A percentile compares a stretch with the other conserved stretches of the same genome.
These are phyloP conservation scores for Annulohypoxylon nitens DNA, from an alignment of 495 filamentous ascomycete species.

Conservation along the genomic window DNA sequence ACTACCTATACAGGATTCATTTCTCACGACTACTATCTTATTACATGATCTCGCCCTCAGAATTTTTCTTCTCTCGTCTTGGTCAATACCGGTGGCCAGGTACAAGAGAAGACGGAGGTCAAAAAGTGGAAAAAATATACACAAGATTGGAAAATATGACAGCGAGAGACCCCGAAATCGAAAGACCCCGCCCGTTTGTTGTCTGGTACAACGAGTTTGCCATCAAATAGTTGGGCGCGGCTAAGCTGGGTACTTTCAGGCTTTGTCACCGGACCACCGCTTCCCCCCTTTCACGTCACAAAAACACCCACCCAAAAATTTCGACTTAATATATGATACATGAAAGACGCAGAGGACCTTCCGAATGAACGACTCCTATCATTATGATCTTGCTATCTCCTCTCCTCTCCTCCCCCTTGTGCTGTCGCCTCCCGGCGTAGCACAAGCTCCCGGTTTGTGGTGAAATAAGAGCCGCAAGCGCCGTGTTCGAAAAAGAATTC, in stretches of 20 bases:
- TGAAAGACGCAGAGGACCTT: slow-evolving; percentile 41
- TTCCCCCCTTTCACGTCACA: slow-evolving; percentile 24
- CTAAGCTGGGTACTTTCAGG: slow-evolving; percentile 23
- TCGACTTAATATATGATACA: slow-evolving; percentile 47
- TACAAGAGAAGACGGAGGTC: slow-evolving; percentile 38
- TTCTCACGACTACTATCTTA: slow-evolving; percentile 37
- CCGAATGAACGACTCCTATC: slow-evolving; percentile 41
- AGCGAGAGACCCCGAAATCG: slow-evolving; percentile 35
- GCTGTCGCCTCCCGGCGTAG: slow-evolving; percentile 49
- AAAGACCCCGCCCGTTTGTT: slow-evolving; percentile 39
- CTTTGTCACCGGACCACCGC: slow-evolving; percentile 23
- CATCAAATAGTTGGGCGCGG: slow-evolving; percentile 37
- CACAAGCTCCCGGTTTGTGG: slow-evolving; percentile 38
- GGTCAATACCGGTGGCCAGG: slow-evolving; percentile 34
- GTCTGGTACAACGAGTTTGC: slow-evolving; percentile 37
- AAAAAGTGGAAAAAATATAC: slow-evolving; percentile 43
- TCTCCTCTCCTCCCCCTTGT: slow-evolving; percentile 30
- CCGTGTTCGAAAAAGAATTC: slow-evolving; percentile 25
- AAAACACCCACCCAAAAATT: slow-evolving; percentile 26
- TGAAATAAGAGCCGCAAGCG: slow-evolving; percentile 46
- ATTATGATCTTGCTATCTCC: slow-evolving; percentile 41
- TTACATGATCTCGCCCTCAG: slow-evolving; percentile 43
- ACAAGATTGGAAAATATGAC: slow-evolving; percentile 40
- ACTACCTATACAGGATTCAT: slow-evolving; percentile 37
- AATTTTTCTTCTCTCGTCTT: slow-evolving; percentile 24